Percentiles rank a stretch among this genome's conserved stretches.
These are phyloP conservation scores for Podila minutissima DNA, from an alignment of 192 early-diverging fungal genomes.

Conservation along the genomic window DNA sequence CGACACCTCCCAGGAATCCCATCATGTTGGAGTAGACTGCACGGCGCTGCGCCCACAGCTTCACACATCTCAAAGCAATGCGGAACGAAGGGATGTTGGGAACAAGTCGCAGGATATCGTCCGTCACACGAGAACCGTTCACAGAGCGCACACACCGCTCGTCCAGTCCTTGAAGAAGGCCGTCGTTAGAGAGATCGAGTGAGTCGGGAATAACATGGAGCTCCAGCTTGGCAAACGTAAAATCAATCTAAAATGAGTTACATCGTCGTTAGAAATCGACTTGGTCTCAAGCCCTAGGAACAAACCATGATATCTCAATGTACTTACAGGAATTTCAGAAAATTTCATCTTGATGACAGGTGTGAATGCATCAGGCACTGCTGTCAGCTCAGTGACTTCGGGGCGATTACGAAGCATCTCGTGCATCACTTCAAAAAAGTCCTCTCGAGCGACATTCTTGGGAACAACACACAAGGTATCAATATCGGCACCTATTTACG, in stretches of 20 bases:
- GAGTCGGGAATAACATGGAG: constrained; percentile 83
- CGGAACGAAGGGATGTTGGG: constrained; percentile 91
- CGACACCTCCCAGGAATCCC: constrained; percentile 98
- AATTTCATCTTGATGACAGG: constrained; percentile 97
- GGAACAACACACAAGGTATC: constrained; percentile 98
- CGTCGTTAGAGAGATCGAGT: constrained; percentile 87
- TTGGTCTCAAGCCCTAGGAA: neutral
- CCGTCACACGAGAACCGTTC: constrained; percentile 98
- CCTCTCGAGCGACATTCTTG: constrained; percentile 85
- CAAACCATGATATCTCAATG: neutral
- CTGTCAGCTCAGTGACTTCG: constrained; percentile 89
- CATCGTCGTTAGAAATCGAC: neutral
- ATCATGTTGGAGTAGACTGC: constrained; percentile 96
- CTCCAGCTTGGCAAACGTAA: constrained; percentile 86
- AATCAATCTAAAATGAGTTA: constrained; percentile 78
- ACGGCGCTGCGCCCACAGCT: constrained; percentile 95
- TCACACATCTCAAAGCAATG: constrained; percentile 91
- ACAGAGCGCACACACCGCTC: constrained; percentile 88
- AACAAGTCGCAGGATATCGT: constrained; percentile 94
- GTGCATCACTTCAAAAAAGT: constrained; percentile 93
- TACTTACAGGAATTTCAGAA: constrained; percentile 83
- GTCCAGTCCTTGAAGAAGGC: constrained; percentile 87
- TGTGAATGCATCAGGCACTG: constrained; percentile 91
- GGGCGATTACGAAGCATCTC: constrained; percentile 82
- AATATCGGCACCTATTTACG: constrained; percentile 88